Evolutionary conservation across 23 red algal species (phyloP), one percentile per base, ranked within the genome.

Genomic region (Gracilaria gracilis): DNA sequence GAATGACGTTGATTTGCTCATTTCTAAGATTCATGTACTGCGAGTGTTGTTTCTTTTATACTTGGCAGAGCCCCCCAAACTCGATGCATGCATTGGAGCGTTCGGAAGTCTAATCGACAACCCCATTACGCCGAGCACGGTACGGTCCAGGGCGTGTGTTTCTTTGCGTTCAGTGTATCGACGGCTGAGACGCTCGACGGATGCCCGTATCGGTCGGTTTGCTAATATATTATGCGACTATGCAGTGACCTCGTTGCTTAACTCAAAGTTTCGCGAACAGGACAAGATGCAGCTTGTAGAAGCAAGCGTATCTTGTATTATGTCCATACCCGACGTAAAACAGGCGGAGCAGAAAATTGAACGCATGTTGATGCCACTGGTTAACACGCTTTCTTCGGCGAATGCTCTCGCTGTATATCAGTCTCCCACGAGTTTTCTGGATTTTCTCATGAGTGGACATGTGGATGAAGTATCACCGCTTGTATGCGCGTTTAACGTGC

Each of bases 251-350:
- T 54, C 86, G 34, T 40, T 89, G 31, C 31, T 35, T 12, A 79
- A 78, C 55, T 25, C 34, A 29, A 67, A 67, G 48, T 89, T 89
- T 53, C 51, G 72, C 25, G 46, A 67, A n/a, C 49, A 54, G 28
- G 69, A 89, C 54, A 89, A 89, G 44, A 66, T 40, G 24, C 86
- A 78, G 69, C 75, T 89, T 61, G 55, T 89, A 19, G 86, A 89
- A 34, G 86, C 86, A 62, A 80, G 72, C 40, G 42, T 89, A n/a
- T 20, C 70, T 66, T 74, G 50, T 66, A 46, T 89, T 31, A 61
- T 89, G 38, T 67, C 72, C 29, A 61, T 61, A 25, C 39, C 64
- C 0, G 75, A 47, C 34, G 64, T 80, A 15, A 61, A 89, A 17
- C 72, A 89, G 69, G 44, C 69, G 42, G 50, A 61, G 20, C 40